Evolutionary conservation across 139 green algal species (phyloP).

Genomic region (Chlorella sp.): DNA sequence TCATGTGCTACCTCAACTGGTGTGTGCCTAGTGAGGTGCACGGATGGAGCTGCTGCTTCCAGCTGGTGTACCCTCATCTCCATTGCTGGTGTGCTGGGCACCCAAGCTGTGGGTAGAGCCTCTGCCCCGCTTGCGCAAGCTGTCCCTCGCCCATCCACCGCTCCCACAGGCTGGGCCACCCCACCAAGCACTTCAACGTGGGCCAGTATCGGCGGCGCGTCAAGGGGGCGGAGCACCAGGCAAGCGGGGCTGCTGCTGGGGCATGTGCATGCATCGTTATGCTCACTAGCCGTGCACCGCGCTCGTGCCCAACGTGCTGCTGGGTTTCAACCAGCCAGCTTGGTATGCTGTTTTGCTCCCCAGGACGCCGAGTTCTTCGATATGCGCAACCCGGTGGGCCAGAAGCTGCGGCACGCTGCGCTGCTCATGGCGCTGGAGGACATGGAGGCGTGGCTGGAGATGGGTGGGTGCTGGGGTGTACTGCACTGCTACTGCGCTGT

Average conservation of each 20-base stretch:
- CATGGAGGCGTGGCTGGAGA: slow-evolving; percentile 83
- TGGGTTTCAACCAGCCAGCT: no score
- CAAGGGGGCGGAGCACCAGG: slow-evolving; percentile 5
- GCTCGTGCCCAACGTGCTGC: no score
- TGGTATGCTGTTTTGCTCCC: no score
- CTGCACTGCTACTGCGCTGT: background rate
- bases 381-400: slow-evolving; percentile 77
- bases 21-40: slow-evolving; percentile 42
- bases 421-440: slow-evolving; percentile 87
- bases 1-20: slow-evolving; percentile 89
- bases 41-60: no score
- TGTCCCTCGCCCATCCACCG: no score
- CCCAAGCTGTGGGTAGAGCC: no score
- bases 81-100: background rate
- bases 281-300: no score
- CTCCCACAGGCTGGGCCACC: slow-evolving; percentile 87
- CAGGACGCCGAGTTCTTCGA: slow-evolving; percentile 93
- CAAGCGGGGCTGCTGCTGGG: background rate
- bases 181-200: slow-evolving; percentile 96
- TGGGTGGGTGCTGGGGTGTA: slow-evolving; percentile 5
- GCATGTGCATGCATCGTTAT: no score
- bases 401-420: slow-evolving; percentile 77
- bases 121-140: no score
- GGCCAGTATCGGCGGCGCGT: slow-evolving; percentile 81
- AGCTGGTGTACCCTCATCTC: no score